Percentiles rank a stretch among this genome's conserved stretches.
Conservation (phyloP, 192 early-diverging fungal species). For the Piromyces finnis region DNA sequence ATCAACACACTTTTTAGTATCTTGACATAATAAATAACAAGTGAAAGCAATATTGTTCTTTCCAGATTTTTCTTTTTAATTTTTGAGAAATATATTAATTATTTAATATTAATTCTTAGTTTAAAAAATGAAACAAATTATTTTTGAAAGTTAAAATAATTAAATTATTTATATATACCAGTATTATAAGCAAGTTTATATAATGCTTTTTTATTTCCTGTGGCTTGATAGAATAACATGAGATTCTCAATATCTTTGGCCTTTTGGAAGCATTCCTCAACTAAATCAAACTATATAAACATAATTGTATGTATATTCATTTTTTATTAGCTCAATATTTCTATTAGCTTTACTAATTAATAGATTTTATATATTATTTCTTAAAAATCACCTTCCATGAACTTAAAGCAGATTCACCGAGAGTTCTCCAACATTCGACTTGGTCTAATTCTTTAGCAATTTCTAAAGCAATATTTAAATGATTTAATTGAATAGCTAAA, state of each 20-base stretch:
- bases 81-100: not conserved
- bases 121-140: no score
- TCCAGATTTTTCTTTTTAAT: slow-evolving; percentile 26
- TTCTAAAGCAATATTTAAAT: slow-evolving; percentile 61
- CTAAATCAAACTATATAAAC: slow-evolving; percentile 54
- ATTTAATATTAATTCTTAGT: no score
- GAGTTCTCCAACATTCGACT: slow-evolving; percentile 82
- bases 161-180: slow-evolving; percentile 6
- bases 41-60: slow-evolving; percentile 87
- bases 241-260: slow-evolving; percentile 83
- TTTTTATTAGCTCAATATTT: no score
- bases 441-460: slow-evolving; percentile 73
- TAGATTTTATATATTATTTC: no score
- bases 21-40: slow-evolving; percentile 54
- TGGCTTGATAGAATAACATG: slow-evolving; percentile 76
- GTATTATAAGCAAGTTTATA: slow-evolving; percentile 50
- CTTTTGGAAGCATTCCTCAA: slow-evolving; percentile 72
- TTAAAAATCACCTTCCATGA: slow-evolving; percentile 64
- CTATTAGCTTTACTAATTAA: no score
- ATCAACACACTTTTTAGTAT: slow-evolving; percentile 65
- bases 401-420: slow-evolving; percentile 76
- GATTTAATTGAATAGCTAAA: slow-evolving; percentile 68
- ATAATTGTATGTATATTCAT: no score
- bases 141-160: slow-evolving; percentile 1
- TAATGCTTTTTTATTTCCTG: slow-evolving; percentile 65